A percentile compares a stretch with the other conserved stretches of the same genome.
Evolutionary conservation across 495 filamentous ascomycete genomes (phyloP).

Genomic region (Aspergillus diversus): DNA sequence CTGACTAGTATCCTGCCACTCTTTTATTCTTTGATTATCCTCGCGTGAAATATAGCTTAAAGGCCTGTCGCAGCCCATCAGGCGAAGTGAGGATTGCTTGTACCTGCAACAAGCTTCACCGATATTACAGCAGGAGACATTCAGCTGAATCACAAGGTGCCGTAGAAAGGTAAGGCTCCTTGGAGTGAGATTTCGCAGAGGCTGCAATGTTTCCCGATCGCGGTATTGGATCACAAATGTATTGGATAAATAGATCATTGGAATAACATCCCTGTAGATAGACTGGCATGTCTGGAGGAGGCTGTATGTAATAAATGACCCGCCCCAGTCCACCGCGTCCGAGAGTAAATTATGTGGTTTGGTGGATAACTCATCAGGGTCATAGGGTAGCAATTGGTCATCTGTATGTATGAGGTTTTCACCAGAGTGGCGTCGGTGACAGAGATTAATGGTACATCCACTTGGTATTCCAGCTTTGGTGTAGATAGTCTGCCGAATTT

Average conservation of each 20-base stretch:
- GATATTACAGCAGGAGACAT: background rate
- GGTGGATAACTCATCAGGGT: background rate
- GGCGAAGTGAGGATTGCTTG: background rate
- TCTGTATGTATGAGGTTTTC: background rate
- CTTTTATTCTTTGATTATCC: background rate
- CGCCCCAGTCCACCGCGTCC: too few species aligned
- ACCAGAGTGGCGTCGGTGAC: background rate
- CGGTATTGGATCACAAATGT: background rate
- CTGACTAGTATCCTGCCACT: background rate
- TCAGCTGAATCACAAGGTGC: background rate
- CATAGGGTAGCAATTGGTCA: background rate
- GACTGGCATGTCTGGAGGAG: background rate
- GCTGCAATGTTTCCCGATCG: background rate
- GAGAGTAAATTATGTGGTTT: too few species aligned
- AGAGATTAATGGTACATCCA: background rate
- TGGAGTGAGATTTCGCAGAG: background rate
- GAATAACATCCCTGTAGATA: background rate
- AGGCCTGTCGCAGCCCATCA: background rate
- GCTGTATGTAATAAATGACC: background rate
- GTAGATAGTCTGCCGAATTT: background rate
- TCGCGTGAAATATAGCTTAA: background rate
- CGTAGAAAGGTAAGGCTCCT: background rate
- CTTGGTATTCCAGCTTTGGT: background rate
- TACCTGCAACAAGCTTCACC: background rate
- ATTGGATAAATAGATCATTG: background rate